phyloP scores from a whole-genome alignment of 73 alveolate species.

The Symbiodinium natans region DNA sequence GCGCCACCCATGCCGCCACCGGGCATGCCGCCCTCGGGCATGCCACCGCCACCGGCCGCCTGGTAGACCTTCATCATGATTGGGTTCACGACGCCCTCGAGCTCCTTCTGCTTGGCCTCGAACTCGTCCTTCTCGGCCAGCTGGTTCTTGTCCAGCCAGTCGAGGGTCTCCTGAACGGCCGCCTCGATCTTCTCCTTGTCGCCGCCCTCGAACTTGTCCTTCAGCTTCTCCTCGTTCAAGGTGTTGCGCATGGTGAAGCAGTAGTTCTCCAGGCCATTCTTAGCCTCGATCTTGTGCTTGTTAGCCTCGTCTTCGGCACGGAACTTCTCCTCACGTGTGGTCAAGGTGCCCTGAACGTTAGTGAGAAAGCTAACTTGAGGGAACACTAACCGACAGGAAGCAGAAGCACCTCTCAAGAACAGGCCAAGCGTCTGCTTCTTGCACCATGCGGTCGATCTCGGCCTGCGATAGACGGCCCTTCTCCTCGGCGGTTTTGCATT shows the following conservation, averaged over 20 bases:
- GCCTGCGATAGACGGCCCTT: conserved; percentile 96
- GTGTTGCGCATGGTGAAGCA: conserved; percentile 96
- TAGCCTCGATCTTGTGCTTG: conserved; percentile 97
- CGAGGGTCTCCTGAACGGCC: conserved; percentile 39
- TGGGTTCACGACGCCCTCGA: conserved; percentile 97
- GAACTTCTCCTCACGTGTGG: conserved; percentile 95
- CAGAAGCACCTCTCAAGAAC: not conserved
- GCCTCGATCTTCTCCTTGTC: conserved; percentile 28
- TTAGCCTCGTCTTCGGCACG: conserved; percentile 96
- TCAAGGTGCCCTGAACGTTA: too few species aligned
- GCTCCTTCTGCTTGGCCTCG: conserved; percentile 97
- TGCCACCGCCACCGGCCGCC: conserved; percentile 96
- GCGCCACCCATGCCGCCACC: not conserved
- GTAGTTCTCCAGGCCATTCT: conserved; percentile 97
- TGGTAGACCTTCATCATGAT: conserved; percentile 98
- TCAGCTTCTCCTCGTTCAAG: conserved; percentile 97
- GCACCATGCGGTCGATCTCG: conserved; percentile 80
- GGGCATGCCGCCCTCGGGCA: not conserved
- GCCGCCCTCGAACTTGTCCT: conserved; percentile 92
- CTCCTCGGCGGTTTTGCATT: conserved; percentile 2
- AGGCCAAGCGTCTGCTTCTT: conserved; percentile 75
- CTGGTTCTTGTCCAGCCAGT: conserved; percentile 96
- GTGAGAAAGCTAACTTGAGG: too few species aligned
- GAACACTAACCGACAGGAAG: not conserved
- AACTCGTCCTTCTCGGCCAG: conserved; percentile 96